Base-by-base conservation (phyloP, 2,329 filamentous ascomycete genomes). In the Botrytis fragariae region DNA sequence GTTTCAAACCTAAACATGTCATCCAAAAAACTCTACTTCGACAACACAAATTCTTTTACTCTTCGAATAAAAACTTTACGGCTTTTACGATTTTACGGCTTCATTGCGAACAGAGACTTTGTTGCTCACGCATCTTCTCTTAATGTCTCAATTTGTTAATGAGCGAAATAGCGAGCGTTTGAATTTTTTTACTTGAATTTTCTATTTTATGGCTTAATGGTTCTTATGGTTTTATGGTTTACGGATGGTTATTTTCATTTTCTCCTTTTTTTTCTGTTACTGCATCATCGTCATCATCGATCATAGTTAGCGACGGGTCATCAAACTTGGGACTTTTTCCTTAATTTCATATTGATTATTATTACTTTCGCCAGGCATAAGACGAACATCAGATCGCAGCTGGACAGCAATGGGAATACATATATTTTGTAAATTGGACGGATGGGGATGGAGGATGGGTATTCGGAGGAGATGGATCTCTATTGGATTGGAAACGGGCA, bases 101-200 rank as follows among this genome's bases (percentile, higher is more conserved):
- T 75, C 73, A 75, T 72, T 78, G 74, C 72, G 80, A 82, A 73
- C 75, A 80, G 81, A 85, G 83, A 84, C 77, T 81, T 74, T 82
- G 83, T 83, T 85, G 85, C 85, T 86, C 85, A 86, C 85, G 84
- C 85, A 85, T 75, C 75, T 75, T 71, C 48, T 68, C 63, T 59
- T 78, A 75, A 73, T 78, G 75, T 76, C 74, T 77, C 76, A 76
- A 59, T 75, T 75, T 78, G 67, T 76, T 76, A 78, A 73, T 76
- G 57, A 78, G 76, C 77, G 73, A 79, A 76, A 76, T 67, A 79
- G 78, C 78, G 69, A 77, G 77, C 77, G 75, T 74, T 72, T 75
- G 72, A 72, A 35, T 60, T 73, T 74, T 73, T 80, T 82, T 80
- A 82, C 78, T 77, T 78, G 48, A n/a, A 51, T 78, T 76, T 80